Evolutionary conservation across 2,329 filamentous ascomycete species (phyloP).

Genomic region (Ascochyta viciae-villosae): DNA sequence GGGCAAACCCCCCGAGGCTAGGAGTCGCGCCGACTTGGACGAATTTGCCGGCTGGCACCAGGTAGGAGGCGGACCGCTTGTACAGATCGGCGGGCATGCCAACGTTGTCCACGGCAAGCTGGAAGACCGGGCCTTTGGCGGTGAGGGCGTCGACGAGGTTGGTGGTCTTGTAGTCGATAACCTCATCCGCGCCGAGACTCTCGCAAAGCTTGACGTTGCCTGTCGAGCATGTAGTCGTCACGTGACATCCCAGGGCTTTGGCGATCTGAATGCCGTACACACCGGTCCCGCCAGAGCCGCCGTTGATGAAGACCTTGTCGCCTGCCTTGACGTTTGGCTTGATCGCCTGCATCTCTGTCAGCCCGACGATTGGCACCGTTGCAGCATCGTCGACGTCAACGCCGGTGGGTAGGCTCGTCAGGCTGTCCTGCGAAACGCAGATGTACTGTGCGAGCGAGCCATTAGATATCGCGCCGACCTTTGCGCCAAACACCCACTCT

Average conservation of each 20-base stretch:
- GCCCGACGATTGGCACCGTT: conserved; percentile 45
- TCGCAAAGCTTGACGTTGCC: conserved; percentile 64
- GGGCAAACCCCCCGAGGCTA: conserved; percentile 32
- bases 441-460: conserved; percentile 51
- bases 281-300: conserved; percentile 68
- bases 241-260: conserved; percentile 65
- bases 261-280: conserved; percentile 69
- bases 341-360: conserved; percentile 51
- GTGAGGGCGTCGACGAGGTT: conserved; percentile 59
- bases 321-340: conserved; percentile 48
- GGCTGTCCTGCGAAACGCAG: conserved; percentile 29
- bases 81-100: conserved; percentile 61
- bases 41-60: conserved; percentile 59
- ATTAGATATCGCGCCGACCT: conserved; percentile 36
- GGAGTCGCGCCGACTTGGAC: conserved; percentile 39
- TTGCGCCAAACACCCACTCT: conserved; percentile 51
- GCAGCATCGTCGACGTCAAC: conserved; percentile 46
- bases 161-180: conserved; percentile 65
- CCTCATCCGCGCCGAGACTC: conserved; percentile 67
- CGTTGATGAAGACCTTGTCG: conserved; percentile 69
- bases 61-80: conserved; percentile 59
- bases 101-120: conserved; percentile 66
- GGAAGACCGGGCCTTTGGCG: conserved; percentile 58
- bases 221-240: conserved; percentile 66
- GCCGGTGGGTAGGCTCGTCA: conserved; percentile 35